Base-by-base conservation (phyloP, 176 grass and related monocot species). In the Lolium rigidum region DNA sequence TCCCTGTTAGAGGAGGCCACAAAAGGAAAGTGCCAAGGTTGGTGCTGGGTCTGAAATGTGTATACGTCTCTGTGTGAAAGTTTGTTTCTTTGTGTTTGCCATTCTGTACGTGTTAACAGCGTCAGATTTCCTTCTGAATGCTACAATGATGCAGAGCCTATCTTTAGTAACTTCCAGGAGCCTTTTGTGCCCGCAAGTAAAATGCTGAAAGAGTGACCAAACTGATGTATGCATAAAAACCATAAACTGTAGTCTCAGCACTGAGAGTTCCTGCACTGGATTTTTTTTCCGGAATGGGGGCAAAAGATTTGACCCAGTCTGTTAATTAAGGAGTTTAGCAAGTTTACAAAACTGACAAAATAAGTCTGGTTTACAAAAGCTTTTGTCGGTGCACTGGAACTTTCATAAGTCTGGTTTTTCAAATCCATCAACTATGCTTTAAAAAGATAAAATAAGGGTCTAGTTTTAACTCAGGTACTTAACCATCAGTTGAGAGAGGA, bases 81-180 rank as follows among this genome's bases (percentile, higher is more conserved):
- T 83, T 86, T 82, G 79, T 71, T 82, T 48, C 84, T 41, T 72
- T 65, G 76, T 26, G 81, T 79, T 78, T 72, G 81, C 66, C 44
- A 37, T 79, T 63, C 75, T 83, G 31, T 35, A 35, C 31, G 31
- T 35, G 31, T 35, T 35, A 35, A 35, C 31, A 35, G 31, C 31
- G 31, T 35, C 31, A 35, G 31, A 35, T 35, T 35, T 35, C 31
- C 31, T 35, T 35, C 31, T 35, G 31, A 35, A 35, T 35, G 31
- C 31, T 35, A 35, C 31, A 35, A 35, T 35, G 31, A 35, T 35
- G 31, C 31, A 35, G 31, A 35, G 31, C 31, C 31, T 35, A 35
- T 35, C 31, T 35, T 35, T 35, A 35, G 31, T 35, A 35, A 35
- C 31, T 35, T 35, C 31, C 31, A 35, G 31, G 31, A 35, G 31